Percentiles rank a stretch among this genome's conserved stretches.
phyloP scores from a whole-genome alignment of 441 rosid species.

The Croton laevigatus region DNA sequence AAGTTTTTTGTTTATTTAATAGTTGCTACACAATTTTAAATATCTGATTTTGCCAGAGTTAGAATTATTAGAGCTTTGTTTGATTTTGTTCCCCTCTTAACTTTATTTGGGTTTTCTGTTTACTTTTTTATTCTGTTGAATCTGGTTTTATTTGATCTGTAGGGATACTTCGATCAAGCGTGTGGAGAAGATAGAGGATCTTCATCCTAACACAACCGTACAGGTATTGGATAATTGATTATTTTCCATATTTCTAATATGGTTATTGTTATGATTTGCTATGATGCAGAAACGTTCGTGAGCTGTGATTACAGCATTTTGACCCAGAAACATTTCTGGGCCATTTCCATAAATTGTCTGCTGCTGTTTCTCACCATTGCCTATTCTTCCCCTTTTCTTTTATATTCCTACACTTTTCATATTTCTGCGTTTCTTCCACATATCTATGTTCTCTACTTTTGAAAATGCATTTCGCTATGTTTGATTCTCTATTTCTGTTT shows the following conservation, averaged over 20 bases:
- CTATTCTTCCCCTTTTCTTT: no score
- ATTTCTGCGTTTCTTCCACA: no score
- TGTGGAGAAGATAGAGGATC: slow-evolving; percentile 64
- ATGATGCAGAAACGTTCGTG: no score
- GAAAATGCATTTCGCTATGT: no score
- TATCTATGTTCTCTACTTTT: no score
- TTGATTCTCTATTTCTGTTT: no score
- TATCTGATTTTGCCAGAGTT: background rate
- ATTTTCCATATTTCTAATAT: background rate
- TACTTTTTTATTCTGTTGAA: background rate
- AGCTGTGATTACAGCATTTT: no score
- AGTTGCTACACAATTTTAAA: background rate
- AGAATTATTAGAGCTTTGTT: background rate
- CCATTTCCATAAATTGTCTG: no score
- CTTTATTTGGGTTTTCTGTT: background rate
- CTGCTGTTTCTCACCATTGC: no score
- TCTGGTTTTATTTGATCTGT: slow-evolving; percentile 22
- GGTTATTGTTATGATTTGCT: background rate
- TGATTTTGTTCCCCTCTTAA: background rate
- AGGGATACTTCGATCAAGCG: slow-evolving; percentile 46
- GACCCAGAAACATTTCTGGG: no score
- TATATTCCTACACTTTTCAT: no score
- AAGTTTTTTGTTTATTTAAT: background rate
- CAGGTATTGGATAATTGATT: slow-evolving; percentile 45
- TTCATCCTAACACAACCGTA: slow-evolving; percentile 56